Percentiles rank a stretch among this genome's conserved stretches.
phyloP scores from a whole-genome alignment of 805 yeast genomes.

The Priceomyces fermenticarens region DNA sequence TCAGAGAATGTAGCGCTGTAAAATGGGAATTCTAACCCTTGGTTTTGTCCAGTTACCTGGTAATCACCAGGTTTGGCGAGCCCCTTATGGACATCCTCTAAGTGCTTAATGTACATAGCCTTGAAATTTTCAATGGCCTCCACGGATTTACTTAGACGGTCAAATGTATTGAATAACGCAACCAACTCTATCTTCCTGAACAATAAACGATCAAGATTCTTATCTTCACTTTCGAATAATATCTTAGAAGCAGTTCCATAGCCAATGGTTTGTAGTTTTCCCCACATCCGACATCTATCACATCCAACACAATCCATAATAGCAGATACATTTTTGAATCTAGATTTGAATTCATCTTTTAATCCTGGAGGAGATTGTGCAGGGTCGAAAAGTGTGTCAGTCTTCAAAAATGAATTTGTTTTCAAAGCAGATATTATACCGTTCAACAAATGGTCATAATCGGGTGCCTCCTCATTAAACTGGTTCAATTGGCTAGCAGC shows the following conservation, averaged over 20 bases:
- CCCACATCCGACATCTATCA: slow-evolving; percentile 97
- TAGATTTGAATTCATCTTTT: slow-evolving; percentile 80
- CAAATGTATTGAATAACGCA: slow-evolving; percentile 89
- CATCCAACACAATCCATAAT: slow-evolving; percentile 99
- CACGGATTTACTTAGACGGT: slow-evolving; percentile 82
- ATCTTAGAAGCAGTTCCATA: slow-evolving; percentile 95
- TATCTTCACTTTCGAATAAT: slow-evolving; percentile 68
- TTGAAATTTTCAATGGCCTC: slow-evolving; percentile 72
- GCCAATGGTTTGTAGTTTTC: slow-evolving; percentile 94
- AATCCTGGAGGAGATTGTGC: slow-evolving; percentile 46
- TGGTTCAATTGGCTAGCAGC: slow-evolving; percentile 29
- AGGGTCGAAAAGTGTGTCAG: slow-evolving; percentile 45
- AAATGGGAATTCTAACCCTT: slow-evolving; percentile 37
- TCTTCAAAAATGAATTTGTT: slow-evolving; percentile 43
- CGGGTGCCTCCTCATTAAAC: slow-evolving; percentile 43
- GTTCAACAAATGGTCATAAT: slow-evolving; percentile 27
- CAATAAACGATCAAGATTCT: slow-evolving; percentile 51
- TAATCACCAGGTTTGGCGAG: slow-evolving; percentile 39
- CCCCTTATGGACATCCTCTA: slow-evolving; percentile 39
- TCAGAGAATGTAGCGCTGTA: slow-evolving; percentile 1
- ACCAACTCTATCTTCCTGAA: slow-evolving; percentile 81
- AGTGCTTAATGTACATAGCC: slow-evolving; percentile 43
- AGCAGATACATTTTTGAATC: slow-evolving; percentile 85
- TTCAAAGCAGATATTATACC: slow-evolving; percentile 37
- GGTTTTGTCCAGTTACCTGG: slow-evolving; percentile 24